Evolutionary conservation across 2,329 filamentous ascomycete species (phyloP), one percentile per base, ranked within the genome.

Genomic region (Metarhizium anisopliae): DNA sequence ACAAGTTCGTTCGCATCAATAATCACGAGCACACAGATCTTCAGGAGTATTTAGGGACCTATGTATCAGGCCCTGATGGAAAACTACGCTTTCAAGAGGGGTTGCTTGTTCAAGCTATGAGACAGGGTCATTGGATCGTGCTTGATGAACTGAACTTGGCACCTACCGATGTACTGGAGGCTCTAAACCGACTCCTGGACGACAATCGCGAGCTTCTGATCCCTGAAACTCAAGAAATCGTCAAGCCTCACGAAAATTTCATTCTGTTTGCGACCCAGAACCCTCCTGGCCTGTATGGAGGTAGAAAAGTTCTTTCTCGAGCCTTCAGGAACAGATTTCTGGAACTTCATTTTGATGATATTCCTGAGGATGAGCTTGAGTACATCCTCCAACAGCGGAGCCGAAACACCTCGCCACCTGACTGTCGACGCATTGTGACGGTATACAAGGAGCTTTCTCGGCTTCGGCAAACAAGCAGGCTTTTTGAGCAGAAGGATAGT

Each of bases 181-280:
- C 94, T 0, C 77, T 99, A 43, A 99, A 99, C 70, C 86, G 94
- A 63, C 80, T 99, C 0, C 77, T 99, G 1, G 94, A 99, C 64
- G 94, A 99, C 66, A 99, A 99, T 63, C 81, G 94, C 58, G 94
- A 99, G 70, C 81, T 99, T 4, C 79, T 99, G 29, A 92, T 99
- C 38, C 93, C 95, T 0, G 94, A 99, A 69, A 97, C 94, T 0
- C 94, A 99, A 70, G 92, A 99, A 68, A 78, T 95, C 40, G 88
- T 99, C 45, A 86, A 86, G 36, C 95, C 94, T 0, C 92, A 99
- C 61, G 85, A 90, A 35, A 92, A 95, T 63, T 99, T 99, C 69
- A 96, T 97, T 83, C 82, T 99, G 0, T 99, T 99, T 66, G 94
- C 94, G 2, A 99, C 94, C 0, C 94, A 99, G 67, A 99, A 99